phyloP scores from a whole-genome alignment of 768 basidiomycete genomes.

The Xerocomellus dryophilus region DNA sequence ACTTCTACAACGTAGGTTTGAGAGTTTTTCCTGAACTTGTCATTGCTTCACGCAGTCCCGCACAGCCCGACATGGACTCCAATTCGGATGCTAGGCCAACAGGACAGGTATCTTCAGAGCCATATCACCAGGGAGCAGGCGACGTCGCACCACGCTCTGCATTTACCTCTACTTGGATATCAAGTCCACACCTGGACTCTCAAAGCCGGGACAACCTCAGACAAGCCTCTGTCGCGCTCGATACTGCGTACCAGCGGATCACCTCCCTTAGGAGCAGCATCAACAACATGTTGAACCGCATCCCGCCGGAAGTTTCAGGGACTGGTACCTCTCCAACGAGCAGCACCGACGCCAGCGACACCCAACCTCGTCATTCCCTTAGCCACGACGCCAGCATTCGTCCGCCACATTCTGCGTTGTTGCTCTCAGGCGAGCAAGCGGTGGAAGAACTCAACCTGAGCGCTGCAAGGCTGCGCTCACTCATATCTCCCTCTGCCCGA shows the following conservation, averaged over 20 bases:
- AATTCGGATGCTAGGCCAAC: constrained; percentile 7
- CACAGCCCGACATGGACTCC: constrained; percentile 22
- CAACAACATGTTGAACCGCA: constrained; percentile 38
- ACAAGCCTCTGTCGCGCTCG: constrained; percentile 51
- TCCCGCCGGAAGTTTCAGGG: constrained; percentile 35
- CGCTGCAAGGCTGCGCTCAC: constrained; percentile 28
- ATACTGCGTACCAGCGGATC: constrained; percentile 54
- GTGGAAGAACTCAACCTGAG: constrained; percentile 30
- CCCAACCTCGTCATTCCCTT: constrained; percentile 11
- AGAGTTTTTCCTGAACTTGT: background rate
- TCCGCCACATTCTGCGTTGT: constrained; percentile 30
- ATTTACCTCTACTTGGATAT: constrained; percentile 11
- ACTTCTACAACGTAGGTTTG: background rate
- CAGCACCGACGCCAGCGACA: background rate
- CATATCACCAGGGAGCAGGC: constrained; percentile 12
- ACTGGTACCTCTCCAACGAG: constrained; percentile 2
- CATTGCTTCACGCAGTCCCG: background rate
- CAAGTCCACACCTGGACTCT: constrained; percentile 10
- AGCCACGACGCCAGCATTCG: constrained; percentile 25
- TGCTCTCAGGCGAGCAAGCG: constrained; percentile 28
- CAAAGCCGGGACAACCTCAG: constrained; percentile 41
- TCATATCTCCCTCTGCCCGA: constrained; percentile 30
- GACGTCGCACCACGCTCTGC: constrained; percentile 10
- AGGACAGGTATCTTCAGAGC: constrained; percentile 10
- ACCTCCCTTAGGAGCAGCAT: constrained; percentile 53